Percentiles rank a stretch among this genome's conserved stretches.
phyloP scores from a whole-genome alignment of 2,329 filamentous ascomycete species.

The Aspergillus jensenii region DNA sequence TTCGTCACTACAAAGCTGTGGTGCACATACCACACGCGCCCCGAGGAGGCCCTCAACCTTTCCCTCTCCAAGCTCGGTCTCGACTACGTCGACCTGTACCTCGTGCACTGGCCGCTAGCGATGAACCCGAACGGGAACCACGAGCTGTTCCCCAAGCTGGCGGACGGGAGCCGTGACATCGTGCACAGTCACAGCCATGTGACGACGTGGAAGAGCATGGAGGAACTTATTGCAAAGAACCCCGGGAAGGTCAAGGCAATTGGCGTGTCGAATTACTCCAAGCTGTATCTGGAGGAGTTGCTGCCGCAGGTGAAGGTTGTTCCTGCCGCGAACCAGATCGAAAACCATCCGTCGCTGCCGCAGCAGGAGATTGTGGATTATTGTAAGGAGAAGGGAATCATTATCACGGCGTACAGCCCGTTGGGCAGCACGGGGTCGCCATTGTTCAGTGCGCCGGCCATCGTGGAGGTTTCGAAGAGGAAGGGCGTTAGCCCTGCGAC shows the following conservation, averaged over 20 bases:
- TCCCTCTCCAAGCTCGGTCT: conserved; percentile 71
- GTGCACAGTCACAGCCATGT: conserved; percentile 68
- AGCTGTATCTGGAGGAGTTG: conserved; percentile 55
- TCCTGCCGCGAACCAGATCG: conserved; percentile 77
- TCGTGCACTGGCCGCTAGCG: conserved; percentile 79
- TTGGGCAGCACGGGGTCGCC: conserved; percentile 45
- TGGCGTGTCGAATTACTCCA: conserved; percentile 60
- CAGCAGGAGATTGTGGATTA: conserved; percentile 54
- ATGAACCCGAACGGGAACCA: conserved; percentile 64
- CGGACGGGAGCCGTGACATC: conserved; percentile 73
- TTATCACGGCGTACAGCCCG: conserved; percentile 53
- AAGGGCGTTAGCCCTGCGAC: conserved; percentile 39
- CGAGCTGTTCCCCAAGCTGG: conserved; percentile 65
- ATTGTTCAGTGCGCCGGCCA: conserved; percentile 41
- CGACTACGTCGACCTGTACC: conserved; percentile 77
- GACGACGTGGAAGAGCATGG: conserved; percentile 73
- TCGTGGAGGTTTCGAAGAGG: conserved; percentile 43
- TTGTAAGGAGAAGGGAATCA: conserved; percentile 52
- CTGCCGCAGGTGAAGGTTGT: conserved; percentile 58
- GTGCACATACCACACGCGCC: conserved; percentile 73
- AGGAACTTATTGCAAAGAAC: conserved; percentile 48
- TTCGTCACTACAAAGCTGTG: conserved; percentile 86
- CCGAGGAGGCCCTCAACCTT: conserved; percentile 69
- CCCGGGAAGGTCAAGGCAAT: conserved; percentile 58
- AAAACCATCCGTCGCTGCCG: conserved; percentile 71